Conservation (phyloP, 148 eudicot genomes). For the Rhododendron kiyosumense region DNA sequence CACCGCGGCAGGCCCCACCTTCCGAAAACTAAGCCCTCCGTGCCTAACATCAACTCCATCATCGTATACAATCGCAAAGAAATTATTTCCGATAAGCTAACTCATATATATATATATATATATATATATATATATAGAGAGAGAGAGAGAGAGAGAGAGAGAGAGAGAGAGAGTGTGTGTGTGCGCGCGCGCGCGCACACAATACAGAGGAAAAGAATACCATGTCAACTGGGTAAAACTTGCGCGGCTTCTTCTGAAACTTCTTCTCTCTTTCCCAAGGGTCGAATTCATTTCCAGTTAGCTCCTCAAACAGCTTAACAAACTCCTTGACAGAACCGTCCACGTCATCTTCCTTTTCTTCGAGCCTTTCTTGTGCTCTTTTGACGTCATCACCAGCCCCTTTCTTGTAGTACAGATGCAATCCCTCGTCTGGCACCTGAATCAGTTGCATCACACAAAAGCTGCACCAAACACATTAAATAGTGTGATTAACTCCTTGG, state of each 20-base stretch:
- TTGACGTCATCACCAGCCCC: constrained; percentile 58
- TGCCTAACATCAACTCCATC: constrained; percentile 76
- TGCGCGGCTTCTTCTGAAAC: constrained; percentile 53
- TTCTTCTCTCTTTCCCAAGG: constrained; percentile 89
- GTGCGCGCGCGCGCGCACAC: neutral
- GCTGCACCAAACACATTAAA: constrained; percentile 21
- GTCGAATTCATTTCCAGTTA: constrained; percentile 69
- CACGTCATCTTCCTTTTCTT: constrained; percentile 44
- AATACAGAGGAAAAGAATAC: constrained; percentile 19
- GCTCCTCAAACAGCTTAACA: constrained; percentile 57
- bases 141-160: neutral
- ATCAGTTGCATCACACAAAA: constrained; percentile 63
- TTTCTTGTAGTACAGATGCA: constrained; percentile 66
- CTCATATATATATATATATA: no score
- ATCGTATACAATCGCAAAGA: constrained; percentile 26
- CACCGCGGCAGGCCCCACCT: constrained; percentile 53
- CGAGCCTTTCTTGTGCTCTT: constrained; percentile 56
- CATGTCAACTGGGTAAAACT: constrained; percentile 69
- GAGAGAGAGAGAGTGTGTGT: neutral
- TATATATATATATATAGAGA: no score
- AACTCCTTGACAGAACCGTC: constrained; percentile 60
- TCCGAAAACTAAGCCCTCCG: constrained; percentile 65
- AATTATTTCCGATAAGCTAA: neutral
- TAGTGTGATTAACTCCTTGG: neutral
- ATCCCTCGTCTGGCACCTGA: constrained; percentile 46